A percentile compares a stretch with the other conserved stretches of the same genome.
Evolutionary conservation across 495 filamentous ascomycete genomes (phyloP).

Genomic region (Penicillium mononematosum): DNA sequence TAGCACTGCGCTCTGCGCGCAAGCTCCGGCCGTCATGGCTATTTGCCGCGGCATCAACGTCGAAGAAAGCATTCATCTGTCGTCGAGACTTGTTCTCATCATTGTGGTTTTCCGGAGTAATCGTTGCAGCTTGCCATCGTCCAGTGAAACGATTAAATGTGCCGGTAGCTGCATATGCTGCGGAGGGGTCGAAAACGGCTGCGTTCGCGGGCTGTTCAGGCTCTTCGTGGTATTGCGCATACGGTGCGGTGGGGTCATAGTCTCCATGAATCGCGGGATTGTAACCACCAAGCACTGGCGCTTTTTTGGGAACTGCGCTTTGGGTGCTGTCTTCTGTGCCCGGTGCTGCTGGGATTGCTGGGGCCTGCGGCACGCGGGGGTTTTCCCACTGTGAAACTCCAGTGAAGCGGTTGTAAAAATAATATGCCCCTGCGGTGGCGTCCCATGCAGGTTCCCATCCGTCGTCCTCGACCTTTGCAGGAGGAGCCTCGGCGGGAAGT

Average conservation of each 20-base stretch:
- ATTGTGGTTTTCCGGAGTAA: constrained; percentile 72
- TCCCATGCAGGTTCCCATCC: constrained; percentile 92
- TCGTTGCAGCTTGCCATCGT: constrained; percentile 64
- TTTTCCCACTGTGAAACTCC: constrained; percentile 82
- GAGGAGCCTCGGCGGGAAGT: constrained; percentile 53
- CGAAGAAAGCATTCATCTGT: constrained; percentile 94
- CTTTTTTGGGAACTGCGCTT: constrained; percentile 16
- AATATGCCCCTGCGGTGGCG: constrained; percentile 64
- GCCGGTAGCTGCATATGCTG: constrained; percentile 63
- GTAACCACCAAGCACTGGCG: constrained; percentile 65
- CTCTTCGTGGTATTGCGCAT: constrained; percentile 62
- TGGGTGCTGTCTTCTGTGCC: constrained; percentile 26
- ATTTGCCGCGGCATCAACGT: constrained; percentile 97
- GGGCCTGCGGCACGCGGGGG: constrained; percentile 65
- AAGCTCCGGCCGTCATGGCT: constrained; percentile 87
- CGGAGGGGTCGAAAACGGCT: constrained; percentile 30
- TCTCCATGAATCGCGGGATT: constrained; percentile 94
- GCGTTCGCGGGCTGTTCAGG: constrained; percentile 27
- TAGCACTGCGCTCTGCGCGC: constrained; percentile 81
- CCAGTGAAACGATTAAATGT: constrained; percentile 94
- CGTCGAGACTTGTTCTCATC: constrained; percentile 86
- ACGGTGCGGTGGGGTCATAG: constrained; percentile 91
- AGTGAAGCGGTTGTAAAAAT: constrained; percentile 88
- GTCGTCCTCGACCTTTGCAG: constrained; percentile 61
- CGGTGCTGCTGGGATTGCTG: constrained; percentile 22